These are phyloP conservation scores for Stachybotrys elegans DNA, from an alignment of 2,329 filamentous ascomycete genomes.

Conservation along the genomic window DNA sequence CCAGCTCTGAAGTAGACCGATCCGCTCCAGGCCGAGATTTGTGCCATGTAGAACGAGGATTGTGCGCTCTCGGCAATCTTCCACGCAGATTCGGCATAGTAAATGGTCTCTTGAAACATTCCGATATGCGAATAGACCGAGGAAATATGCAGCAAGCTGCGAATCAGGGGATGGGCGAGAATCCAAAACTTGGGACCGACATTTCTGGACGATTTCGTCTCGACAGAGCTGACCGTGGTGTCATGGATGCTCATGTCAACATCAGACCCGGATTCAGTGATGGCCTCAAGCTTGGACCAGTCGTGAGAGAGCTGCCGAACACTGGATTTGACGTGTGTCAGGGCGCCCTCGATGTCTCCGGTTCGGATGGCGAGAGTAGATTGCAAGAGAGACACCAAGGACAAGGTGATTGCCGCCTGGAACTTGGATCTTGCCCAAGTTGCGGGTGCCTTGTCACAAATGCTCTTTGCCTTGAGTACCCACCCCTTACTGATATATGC, in stretches of 20 bases:
- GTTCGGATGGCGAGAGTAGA: constrained; percentile 61
- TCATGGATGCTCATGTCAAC: constrained; percentile 21
- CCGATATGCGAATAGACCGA: constrained; percentile 78
- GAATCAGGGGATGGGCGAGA: constrained; percentile 68
- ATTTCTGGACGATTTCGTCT: constrained; percentile 13
- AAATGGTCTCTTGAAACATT: constrained; percentile 80
- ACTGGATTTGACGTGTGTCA: constrained; percentile 51
- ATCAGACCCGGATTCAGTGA: constrained; percentile 7
- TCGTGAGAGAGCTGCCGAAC: constrained; percentile 52
- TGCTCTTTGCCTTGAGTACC: constrained; percentile 34
- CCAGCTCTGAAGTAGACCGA: constrained; percentile 53
- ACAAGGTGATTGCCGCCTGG: constrained; percentile 24
- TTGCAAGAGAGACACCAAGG: constrained; percentile 45
- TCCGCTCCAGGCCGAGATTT: constrained; percentile 50
- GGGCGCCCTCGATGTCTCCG: constrained; percentile 53
- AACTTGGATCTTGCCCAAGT: constrained; percentile 28
- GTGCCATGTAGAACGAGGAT: constrained; percentile 53
- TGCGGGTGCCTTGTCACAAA: constrained; percentile 22
- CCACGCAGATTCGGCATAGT: constrained; percentile 79
- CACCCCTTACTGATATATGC: constrained; percentile 18
- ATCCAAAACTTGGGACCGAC: constrained; percentile 67
- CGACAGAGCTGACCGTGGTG: constrained; percentile 19
- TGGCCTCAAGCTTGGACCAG: constrained; percentile 46
- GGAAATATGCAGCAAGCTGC: constrained; percentile 68
- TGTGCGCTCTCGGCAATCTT: constrained; percentile 68